Percentiles rank a stretch among this genome's conserved stretches.
phyloP scores from a whole-genome alignment of 495 filamentous ascomycete genomes.

The Xylaria intraflava region DNA sequence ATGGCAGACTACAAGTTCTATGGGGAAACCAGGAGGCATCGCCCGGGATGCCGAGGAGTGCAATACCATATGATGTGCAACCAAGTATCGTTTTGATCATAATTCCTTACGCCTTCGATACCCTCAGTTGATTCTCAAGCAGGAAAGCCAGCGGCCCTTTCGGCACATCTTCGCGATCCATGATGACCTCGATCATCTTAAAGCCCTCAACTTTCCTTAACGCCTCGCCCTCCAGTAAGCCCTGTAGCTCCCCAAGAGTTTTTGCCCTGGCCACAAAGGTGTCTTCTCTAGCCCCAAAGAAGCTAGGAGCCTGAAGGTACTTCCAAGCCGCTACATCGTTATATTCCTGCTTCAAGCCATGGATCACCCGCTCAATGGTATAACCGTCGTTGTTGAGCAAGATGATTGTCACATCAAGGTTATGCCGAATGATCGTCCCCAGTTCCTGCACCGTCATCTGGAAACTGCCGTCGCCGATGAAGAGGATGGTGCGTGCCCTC shows the following conservation, averaged over 20 bases:
- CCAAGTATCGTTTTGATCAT: too few species aligned
- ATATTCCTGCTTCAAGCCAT: constrained; percentile 58
- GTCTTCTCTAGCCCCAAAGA: constrained; percentile 52
- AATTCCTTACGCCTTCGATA: too few species aligned
- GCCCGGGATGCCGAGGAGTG: too few species aligned
- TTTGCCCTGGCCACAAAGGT: constrained; percentile 54
- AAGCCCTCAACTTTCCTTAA: constrained; percentile 39
- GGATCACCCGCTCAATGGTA: constrained; percentile 59
- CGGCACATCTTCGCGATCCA: constrained; percentile 66
- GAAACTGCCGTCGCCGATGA: constrained; percentile 72
- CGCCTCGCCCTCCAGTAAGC: constrained; percentile 51
- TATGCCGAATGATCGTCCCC: constrained; percentile 64
- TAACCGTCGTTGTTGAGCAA: constrained; percentile 58
- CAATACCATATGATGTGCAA: too few species aligned
- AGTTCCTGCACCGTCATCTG: constrained; percentile 72
- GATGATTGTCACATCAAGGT: constrained; percentile 64
- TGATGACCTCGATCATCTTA: constrained; percentile 70
- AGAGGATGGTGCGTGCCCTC: constrained; percentile 57
- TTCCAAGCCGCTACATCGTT: constrained; percentile 69
- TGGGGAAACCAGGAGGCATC: too few species aligned
- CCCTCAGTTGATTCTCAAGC: constrained; percentile 44
- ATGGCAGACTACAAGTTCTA: too few species aligned
- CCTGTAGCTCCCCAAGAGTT: constrained; percentile 54
- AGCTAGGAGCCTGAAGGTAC: constrained; percentile 51
- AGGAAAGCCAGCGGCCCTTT: constrained; percentile 54